A percentile compares a stretch with the other conserved stretches of the same genome.
Evolutionary conservation across 1,284 basidiomycete species (phyloP).

Genomic region (Erythrobasidium hasegawianum): DNA sequence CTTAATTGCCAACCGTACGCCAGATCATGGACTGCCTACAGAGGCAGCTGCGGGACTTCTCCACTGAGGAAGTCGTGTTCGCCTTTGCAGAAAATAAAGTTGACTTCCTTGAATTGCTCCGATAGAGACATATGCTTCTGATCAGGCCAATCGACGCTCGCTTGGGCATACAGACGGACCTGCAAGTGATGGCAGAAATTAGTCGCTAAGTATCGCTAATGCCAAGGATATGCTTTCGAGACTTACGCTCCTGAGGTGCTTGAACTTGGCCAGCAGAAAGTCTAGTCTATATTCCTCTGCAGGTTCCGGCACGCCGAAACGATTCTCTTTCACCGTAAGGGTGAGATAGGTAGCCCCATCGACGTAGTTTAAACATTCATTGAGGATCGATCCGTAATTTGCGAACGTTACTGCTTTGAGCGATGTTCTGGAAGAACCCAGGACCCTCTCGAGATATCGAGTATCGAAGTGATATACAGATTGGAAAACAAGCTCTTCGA

Average conservation of each 20-base stretch:
- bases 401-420: slow-evolving; percentile 13
- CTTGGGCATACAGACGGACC: slow-evolving; percentile 8
- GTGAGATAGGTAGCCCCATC: background rate
- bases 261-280: slow-evolving; percentile 2
- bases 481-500: slow-evolving; percentile 14
- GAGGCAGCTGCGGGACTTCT: no score
- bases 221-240: no score
- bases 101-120: slow-evolving; percentile 4
- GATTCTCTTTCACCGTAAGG: slow-evolving; percentile 24
- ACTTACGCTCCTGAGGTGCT: slow-evolving; percentile 1
- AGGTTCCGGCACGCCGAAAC: slow-evolving; percentile 14
- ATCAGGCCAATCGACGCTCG: slow-evolving; percentile 13
- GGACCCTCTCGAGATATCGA: background rate
- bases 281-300: slow-evolving; percentile 19
- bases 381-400: slow-evolving; percentile 19
- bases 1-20: no score
- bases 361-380: background rate
- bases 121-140: slow-evolving; percentile 10
- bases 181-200: background rate
- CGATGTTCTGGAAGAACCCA: slow-evolving; percentile 4
- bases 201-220: no score
- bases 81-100: background rate
- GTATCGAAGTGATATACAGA: slow-evolving; percentile 25
- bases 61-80: background rate
- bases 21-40: no score